Evolutionary conservation across 2,329 filamentous ascomycete genomes (phyloP), one percentile per base, ranked within the genome.

Genomic region (Paraphaeosphaeria minitans): DNA sequence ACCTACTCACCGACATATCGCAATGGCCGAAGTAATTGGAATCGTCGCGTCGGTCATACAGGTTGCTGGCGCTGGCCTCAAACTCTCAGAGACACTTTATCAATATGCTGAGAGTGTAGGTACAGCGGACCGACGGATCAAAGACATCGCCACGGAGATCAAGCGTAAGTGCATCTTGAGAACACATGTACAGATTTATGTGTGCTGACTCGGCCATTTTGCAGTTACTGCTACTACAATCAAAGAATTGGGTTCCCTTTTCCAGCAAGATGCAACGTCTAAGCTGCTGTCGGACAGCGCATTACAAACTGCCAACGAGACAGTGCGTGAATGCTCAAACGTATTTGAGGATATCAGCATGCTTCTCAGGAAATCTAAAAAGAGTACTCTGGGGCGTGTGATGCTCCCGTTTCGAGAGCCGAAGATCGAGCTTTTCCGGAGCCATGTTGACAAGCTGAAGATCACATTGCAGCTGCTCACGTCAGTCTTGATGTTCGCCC

Each of bases 31-130:
- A 41, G 55, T 55, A 12, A 21, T 68, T 13, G 65, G 67, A 22
- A 41, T 75, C n/a, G 61, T 70, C 27, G 70, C 72, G 12, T 70
- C 69, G n/a, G 67, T 74, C 37, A 61, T 74, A 12, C 70, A 73
- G 56, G 60, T 75, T 13, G 72, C 68, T 27, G 70, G 67, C 3
- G 66, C 71, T 14, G 71, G 69, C 9, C 52, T 75, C 8, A 70
- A 71, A 50, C 62, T 75, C 27, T 71, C 68, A 3, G 60, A 72
- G 42, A 66, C 68, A 4, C 62, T 75, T 33, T 74, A 73, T 53
- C 61, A 69, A 35, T 74, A 74, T 63, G 72, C 64, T 8, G 71
- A 74, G 29, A 57, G 66, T 9, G 72, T 74, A n/a, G 60, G 66
- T 43, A 64, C 68, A 9, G 72, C 71, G 9, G 70, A 74, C 35